phyloP scores from a whole-genome alignment of 208 protist genomes.

The Leishmania amazonensis region DNA sequence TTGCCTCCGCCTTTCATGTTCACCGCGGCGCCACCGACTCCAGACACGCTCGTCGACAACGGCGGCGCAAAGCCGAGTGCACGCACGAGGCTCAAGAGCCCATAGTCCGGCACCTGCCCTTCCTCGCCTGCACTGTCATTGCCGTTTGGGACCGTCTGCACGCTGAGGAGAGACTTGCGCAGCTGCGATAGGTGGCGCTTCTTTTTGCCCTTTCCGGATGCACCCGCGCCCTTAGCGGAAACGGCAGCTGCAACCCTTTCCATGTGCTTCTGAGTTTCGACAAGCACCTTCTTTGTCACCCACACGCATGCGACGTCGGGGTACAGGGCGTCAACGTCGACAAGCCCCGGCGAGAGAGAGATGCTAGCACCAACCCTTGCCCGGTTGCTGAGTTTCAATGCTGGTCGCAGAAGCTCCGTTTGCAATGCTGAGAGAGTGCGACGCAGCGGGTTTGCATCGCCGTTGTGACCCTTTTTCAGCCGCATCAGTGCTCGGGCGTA shows the following conservation, averaged over 20 bases:
- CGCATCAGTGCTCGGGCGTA: conserved; percentile 12
- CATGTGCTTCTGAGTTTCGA: not conserved
- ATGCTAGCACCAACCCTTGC: not conserved
- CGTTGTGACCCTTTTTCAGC: conserved; percentile 23
- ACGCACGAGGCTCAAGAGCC: conserved; percentile 22
- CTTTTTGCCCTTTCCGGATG: not conserved
- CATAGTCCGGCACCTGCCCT: conserved; percentile 20
- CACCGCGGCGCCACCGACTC: not conserved
- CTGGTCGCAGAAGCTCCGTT: not conserved
- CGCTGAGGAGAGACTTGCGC: not conserved
- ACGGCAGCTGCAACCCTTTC: not conserved
- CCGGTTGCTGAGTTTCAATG: not conserved
- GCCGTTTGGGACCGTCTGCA: not conserved
- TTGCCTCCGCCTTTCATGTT: conserved; percentile 5
- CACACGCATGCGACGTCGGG: conserved; percentile 17
- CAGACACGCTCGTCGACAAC: not conserved
- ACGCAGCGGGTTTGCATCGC: conserved; percentile 28
- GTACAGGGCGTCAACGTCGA: conserved; percentile 10
- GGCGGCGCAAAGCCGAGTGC: conserved; percentile 26
- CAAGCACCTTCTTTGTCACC: conserved; percentile 4
- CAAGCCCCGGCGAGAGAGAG: not conserved
- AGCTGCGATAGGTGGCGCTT: not conserved
- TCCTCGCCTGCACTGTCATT: not conserved
- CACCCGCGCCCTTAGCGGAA: not conserved
- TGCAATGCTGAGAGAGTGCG: conserved; percentile 12